A percentile compares a stretch with the other conserved stretches of the same genome.
Conservation (phyloP, 2,329 filamentous ascomycete species). For the Lecanicillium sp. region DNA sequence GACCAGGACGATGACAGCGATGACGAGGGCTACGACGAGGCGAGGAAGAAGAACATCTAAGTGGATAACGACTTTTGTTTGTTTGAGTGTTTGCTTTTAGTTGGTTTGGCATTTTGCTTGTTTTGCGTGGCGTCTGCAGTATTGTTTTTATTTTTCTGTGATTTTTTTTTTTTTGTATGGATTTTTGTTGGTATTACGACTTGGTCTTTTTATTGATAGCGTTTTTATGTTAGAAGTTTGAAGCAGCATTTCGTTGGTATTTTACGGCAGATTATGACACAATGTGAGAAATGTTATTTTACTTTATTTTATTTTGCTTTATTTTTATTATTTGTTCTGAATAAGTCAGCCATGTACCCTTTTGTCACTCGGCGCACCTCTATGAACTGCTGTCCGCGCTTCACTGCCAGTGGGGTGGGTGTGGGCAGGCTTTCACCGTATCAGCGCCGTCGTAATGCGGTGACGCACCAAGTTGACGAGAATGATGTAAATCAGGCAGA, state of each 20-base stretch:
- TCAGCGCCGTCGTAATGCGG: slow-evolving; percentile 2
- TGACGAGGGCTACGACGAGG: slow-evolving; percentile 37
- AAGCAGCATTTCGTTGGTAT: no score
- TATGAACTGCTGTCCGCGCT: no score
- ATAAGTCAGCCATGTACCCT: no score
- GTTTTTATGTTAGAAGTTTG: not conserved
- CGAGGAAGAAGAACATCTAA: slow-evolving; percentile 36
- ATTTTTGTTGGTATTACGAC: not conserved
- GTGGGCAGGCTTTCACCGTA: not conserved
- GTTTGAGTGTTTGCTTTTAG: not conserved
- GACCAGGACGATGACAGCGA: slow-evolving; percentile 34
- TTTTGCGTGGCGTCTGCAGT: no score
- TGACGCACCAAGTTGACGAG: not conserved
- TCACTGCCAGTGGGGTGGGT: no score
- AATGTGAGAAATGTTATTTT: no score
- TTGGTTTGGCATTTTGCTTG: not conserved
- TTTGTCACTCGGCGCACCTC: no score
- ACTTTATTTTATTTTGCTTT: no score
- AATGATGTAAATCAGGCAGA: no score
- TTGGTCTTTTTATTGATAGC: not conserved
- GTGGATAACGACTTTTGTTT: not conserved
- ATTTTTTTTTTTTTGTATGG: not conserved
- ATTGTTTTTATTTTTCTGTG: not conserved
- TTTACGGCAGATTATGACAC: no score
- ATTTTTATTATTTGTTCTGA: no score